phyloP scores from a whole-genome alignment of 2,329 filamentous ascomycete species.

The Akanthomyces muscarius region DNA sequence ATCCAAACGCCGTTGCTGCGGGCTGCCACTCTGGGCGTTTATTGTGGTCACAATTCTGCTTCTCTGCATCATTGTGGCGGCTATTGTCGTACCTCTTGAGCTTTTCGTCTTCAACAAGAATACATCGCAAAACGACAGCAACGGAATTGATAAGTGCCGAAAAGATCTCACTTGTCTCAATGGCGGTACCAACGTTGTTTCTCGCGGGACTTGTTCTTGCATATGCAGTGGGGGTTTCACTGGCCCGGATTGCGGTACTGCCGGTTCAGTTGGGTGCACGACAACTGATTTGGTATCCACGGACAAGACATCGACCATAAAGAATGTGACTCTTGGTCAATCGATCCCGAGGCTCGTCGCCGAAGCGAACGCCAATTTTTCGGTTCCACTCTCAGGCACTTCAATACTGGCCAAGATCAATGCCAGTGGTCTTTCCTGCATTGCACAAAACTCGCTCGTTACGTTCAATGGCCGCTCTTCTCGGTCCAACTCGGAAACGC shows the following conservation, averaged over 20 bases:
- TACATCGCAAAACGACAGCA: constrained; percentile 33
- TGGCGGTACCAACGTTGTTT: constrained; percentile 71
- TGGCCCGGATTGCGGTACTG: constrained; percentile 47
- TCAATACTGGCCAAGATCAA: constrained; percentile 74
- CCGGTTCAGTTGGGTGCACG: constrained; percentile 48
- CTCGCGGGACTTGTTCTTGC: constrained; percentile 69
- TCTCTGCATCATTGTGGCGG: constrained; percentile 70
- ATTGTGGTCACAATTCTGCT: constrained; percentile 61
- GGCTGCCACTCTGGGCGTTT: constrained; percentile 76
- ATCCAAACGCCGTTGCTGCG: constrained; percentile 67
- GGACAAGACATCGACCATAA: constrained; percentile 36
- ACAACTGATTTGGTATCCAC: constrained; percentile 44
- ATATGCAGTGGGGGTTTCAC: constrained; percentile 88
- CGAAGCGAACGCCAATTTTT: constrained; percentile 63
- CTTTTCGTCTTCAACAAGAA: constrained; percentile 57
- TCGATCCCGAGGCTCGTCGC: constrained; percentile 72
- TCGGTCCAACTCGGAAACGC: constrained; percentile 28
- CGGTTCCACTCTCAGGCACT: constrained; percentile 67
- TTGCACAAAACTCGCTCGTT: constrained; percentile 80
- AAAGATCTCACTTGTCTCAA: constrained; percentile 66
- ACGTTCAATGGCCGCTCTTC: constrained; percentile 65
- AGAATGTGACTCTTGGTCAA: constrained; percentile 75
- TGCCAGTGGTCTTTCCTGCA: constrained; percentile 70
- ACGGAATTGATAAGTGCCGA: constrained; percentile 51
- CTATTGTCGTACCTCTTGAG: constrained; percentile 72